Base-by-base conservation (phyloP, 176 grass and related monocot species). In the Avena eriantha region DNA sequence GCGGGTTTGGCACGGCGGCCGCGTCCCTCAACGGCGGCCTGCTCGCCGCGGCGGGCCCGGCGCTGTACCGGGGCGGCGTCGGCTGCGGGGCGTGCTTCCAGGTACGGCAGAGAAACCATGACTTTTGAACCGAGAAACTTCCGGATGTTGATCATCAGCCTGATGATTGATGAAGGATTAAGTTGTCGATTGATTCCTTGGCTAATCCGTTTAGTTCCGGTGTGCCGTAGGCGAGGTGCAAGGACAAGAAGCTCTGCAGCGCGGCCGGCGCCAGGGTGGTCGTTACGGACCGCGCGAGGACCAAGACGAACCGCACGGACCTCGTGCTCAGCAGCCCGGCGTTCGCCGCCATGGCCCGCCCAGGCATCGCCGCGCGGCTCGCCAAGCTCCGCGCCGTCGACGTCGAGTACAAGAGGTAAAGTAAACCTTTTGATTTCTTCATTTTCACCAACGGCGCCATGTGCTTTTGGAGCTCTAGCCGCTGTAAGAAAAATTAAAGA, bases 371-470 rank as follows among this genome's bases (percentile, higher is more conserved):
- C 41, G 57, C 33, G 7, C 18, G 50, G 10, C 87, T 98, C 79
- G 72, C 69, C 61, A 78, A 81, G 43, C 84, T 77, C 59, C 53
- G 54, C 36, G 55, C 84, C 68, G 69, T 93, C 60, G 88, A 93
- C 57, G 87, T 99, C 51, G 97, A 99, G 31, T 94, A 94, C 88
- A 96, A 94, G 85, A 93, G 96, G 96, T 94, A 79, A 14, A 93
- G 92, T 71, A 79, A 10, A 2, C 16, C 46, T 34, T 18, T 4
- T 49, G 35, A 55, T 23, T 3, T 5, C 35, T 33, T 75, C 29
- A 1, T 47, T 88, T 86, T 81, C 78, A 65, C 85, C 81, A 66
- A 89, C 69, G 79, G 49, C 82, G 3, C 23, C 86, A 67, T 74
- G 76, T 47, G 21, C 71, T 3, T 26, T 14, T 41, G 6, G 39